Base-by-base conservation (phyloP, 352 stramenopile species). In the Phytophthora macrochlamydospora region DNA sequence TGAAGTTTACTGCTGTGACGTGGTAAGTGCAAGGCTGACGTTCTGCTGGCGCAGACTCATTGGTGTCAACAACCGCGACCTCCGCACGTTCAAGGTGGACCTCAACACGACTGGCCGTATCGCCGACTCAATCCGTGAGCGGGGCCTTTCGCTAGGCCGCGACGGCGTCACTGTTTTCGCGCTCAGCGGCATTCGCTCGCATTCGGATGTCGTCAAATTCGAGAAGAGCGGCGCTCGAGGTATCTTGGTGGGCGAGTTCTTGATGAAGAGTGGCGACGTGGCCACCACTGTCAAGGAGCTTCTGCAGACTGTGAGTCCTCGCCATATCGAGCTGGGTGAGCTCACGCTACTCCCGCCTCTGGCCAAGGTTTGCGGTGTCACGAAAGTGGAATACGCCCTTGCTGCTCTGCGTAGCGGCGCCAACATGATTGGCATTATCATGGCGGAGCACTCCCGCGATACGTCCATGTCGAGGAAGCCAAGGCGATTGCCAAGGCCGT, bases 71-170 rank as follows among this genome's bases (percentile, higher is more conserved):
- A 99, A 99, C 87, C 93, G 98, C 43, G 98, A 99, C 74, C 77
- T 99, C 38, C 97, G 98, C 68, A 99, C 96, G 29, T 99, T 99
- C 71, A 95, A 99, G 78, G 86, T 99, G 56, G 97, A 99, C 73
- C 83, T 99, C 68, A 84, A 91, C 65, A 98, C 92, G 32, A 99
- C 97, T 0, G 89, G 97, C 38, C 88, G 93, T 51, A 86, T 99
- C 37, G 90, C 94, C 11, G 77, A 93, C 5, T 82, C 86, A 18
- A 89, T 98, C 59, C 86, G 72, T 14, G 74, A 80, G 58, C 78
- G 86, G 31, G 78, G 78, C 13, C 85, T 97, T 14, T 66, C 67
- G 5, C 87, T 97, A 33, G 85, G 87, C 50, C 78, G 62, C 24
- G 77, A 92, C 9, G 85, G 87, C 28, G 85, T 98, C 52, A 86